phyloP scores from a whole-genome alignment of 768 basidiomycete species.

The Roridomyces roridus region DNA sequence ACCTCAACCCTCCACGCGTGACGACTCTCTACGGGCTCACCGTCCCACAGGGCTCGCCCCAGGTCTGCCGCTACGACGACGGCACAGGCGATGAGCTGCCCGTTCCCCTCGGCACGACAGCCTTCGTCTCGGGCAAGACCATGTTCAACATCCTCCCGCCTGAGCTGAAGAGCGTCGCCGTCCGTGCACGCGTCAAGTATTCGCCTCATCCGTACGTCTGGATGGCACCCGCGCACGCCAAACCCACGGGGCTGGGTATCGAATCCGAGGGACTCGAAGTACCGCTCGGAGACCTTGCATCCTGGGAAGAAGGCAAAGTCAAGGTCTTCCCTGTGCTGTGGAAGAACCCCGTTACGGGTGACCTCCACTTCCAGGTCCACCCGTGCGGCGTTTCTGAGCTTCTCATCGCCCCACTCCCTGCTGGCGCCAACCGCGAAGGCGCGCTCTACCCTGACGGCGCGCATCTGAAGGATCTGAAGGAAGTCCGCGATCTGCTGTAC shows the following conservation, averaged over 20 bases:
- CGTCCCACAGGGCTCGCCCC: constrained; percentile 69
- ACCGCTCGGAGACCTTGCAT: constrained; percentile 68
- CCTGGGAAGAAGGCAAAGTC: constrained; percentile 80
- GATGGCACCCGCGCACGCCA: constrained; percentile 81
- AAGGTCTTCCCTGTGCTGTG: constrained; percentile 78
- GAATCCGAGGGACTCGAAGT: constrained; percentile 80
- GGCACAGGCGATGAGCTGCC: constrained; percentile 83
- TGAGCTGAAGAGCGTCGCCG: constrained; percentile 80
- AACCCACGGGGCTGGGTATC: constrained; percentile 84
- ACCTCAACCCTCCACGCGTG: constrained; percentile 78
- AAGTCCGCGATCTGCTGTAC: constrained; percentile 79
- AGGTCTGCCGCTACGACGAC: constrained; percentile 82
- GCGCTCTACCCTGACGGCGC: constrained; percentile 87
- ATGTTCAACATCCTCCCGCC: constrained; percentile 84
- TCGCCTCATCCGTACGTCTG: constrained; percentile 90
- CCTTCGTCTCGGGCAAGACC: constrained; percentile 79
- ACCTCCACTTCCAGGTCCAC: constrained; percentile 89
- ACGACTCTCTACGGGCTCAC: constrained; percentile 84
- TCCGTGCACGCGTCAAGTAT: constrained; percentile 77
- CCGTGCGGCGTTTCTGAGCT: constrained; percentile 77
- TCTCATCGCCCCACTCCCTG: constrained; percentile 75
- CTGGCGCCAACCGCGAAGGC: constrained; percentile 57
- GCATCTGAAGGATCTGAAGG: constrained; percentile 71
- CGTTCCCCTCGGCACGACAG: constrained; percentile 88
- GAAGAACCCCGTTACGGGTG: constrained; percentile 90